Evolutionary conservation across 2,329 filamentous ascomycete genomes (phyloP), one percentile per base, ranked within the genome.

Genomic region (Lachnellula suecica): DNA sequence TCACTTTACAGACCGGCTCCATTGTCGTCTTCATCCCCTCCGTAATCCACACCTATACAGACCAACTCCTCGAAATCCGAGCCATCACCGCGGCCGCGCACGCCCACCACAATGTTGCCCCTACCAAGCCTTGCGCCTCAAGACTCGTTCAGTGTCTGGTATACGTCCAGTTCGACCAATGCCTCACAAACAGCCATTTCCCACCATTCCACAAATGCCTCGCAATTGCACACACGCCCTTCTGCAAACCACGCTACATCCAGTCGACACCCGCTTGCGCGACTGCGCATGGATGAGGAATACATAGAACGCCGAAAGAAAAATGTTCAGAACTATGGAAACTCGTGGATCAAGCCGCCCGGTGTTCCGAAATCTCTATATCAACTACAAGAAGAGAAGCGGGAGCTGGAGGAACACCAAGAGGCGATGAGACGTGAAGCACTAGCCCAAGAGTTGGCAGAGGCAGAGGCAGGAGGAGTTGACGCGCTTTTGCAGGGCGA

Each of bases 351-450:
- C 51, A 89, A 88, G 53, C 94, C 94, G 0, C 91, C 91, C 0
- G 94, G 93, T 7, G 80, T 96, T 50, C 70, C 84, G 52, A 99
- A 97, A 77, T 96, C 93, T 1, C 83, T 96, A 54, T 87, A 95
- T 67, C 91, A 95, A 57, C 83, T 91, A 72, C 86, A 88, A 38
- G 94, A 99, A 71, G 94, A 99, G 74, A 84, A 87, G 60, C 82
- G 88, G 10, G 94, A 99, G 74, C 82, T 89, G 50, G 87, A 93
- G 67, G 94, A 99, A 70, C 89, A 92, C 54, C 83, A 89, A 57
- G 85, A 89, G 65, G 82, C 88, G 2, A 74, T 90, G 68, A 77
- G 87, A 20, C 78, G 88, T 25, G 88, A 92, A 68, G 81, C 83
- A 62, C 72, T 87, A 4, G 83, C 87, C 51, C 79, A 88, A 64